Evolutionary conservation across 116 monocot species (phyloP).

Genomic region (Zostera marina): DNA sequence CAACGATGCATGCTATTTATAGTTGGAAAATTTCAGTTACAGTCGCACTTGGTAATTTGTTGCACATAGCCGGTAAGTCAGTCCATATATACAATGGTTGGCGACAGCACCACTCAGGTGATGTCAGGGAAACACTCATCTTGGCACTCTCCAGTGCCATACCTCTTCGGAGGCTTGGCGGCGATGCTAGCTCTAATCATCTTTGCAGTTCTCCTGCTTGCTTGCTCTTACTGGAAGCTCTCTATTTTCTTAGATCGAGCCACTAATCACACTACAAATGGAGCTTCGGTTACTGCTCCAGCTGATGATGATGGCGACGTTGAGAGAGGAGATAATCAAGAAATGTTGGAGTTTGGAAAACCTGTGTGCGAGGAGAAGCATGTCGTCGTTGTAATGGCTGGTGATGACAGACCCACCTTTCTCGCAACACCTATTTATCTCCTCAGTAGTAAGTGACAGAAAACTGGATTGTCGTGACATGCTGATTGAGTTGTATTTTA

Average conservation of each 20-base stretch:
- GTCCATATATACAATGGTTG: too few species aligned
- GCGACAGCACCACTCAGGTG: background rate
- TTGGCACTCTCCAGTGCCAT: constrained; percentile 61
- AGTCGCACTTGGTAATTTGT: too few species aligned
- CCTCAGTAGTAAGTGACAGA: too few species aligned
- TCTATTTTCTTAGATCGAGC: constrained; percentile 12
- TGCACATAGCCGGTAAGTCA: too few species aligned
- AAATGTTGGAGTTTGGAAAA: background rate
- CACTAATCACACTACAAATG: too few species aligned
- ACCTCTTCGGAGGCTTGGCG: constrained; percentile 64
- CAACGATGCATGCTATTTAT: too few species aligned
- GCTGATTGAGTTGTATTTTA: too few species aligned
- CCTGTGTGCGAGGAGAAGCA: constrained; percentile 5
- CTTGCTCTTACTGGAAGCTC: constrained; percentile 54
- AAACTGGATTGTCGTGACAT: too few species aligned
- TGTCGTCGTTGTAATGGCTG: constrained; percentile 31
- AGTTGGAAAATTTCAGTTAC: too few species aligned
- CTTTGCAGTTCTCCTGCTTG: constrained; percentile 33
- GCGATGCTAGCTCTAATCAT: constrained; percentile 43
- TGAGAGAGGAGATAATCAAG: constrained; percentile 1
- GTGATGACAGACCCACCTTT: constrained; percentile 24
- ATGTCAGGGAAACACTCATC: constrained; percentile 1
- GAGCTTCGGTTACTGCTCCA: too few species aligned
- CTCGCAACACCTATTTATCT: constrained; percentile 14
- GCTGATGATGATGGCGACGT: background rate